phyloP scores from a whole-genome alignment of 371 early-diverging fungal species.

The Mucor piriformis region DNA sequence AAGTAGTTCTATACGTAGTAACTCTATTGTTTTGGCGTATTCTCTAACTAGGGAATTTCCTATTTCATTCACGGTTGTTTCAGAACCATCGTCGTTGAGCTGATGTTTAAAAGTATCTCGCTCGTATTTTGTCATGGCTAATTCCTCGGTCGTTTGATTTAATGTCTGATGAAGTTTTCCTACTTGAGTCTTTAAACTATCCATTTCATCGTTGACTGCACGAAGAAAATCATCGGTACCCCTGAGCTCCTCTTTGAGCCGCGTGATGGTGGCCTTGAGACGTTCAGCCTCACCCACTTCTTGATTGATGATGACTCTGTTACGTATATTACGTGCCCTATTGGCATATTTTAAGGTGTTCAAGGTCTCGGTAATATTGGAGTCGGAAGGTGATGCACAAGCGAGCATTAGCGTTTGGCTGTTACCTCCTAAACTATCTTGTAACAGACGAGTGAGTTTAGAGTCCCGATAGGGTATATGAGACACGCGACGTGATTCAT shows the following conservation, averaged over 20 bases:
- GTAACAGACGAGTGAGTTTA: constrained; percentile 64
- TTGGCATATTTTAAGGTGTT: constrained; percentile 89
- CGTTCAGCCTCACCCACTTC: constrained; percentile 84
- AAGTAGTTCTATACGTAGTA: constrained; percentile 12
- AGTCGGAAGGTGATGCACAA: constrained; percentile 74
- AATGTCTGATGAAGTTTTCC: constrained; percentile 20
- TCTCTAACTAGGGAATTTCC: constrained; percentile 16
- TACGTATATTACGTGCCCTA: constrained; percentile 77
- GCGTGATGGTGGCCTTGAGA: constrained; percentile 32
- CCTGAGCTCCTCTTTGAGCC: constrained; percentile 42
- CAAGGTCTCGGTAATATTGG: constrained; percentile 78
- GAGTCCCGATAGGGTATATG: constrained; percentile 96
- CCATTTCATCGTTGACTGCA: constrained; percentile 52
- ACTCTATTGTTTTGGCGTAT: constrained; percentile 31
- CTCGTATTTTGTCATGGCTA: constrained; percentile 30
- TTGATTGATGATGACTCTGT: constrained; percentile 48
- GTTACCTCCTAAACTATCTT: constrained; percentile 72
- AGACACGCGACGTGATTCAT: constrained; percentile 53
- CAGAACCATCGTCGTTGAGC: neutral
- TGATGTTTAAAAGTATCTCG: constrained; percentile 27
- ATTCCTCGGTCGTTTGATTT: constrained; percentile 17
- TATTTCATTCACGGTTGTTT: neutral
- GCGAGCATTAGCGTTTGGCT: constrained; percentile 87
- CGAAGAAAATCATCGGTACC: constrained; percentile 40
- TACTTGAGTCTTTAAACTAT: constrained; percentile 37